Conservation (phyloP, 108 stramenopile species). For the Cyclotella cryptica region DNA sequence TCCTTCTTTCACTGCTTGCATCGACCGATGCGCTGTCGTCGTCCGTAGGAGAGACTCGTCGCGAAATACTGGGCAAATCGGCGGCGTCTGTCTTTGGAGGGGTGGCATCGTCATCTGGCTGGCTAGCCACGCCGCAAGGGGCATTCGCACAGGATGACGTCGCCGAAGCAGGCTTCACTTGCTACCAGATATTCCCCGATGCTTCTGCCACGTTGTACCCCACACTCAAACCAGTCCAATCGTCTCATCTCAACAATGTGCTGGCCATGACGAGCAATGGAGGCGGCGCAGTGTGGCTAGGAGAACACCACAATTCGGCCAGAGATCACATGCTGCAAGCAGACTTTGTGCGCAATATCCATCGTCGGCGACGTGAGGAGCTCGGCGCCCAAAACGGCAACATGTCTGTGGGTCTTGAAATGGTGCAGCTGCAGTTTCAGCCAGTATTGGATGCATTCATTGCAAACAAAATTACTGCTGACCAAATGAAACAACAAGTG, state of each 20-base stretch:
- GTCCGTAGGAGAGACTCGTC: not conserved
- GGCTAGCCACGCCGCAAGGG: not conserved
- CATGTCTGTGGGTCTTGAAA: constrained; percentile 81
- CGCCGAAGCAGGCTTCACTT: not conserved
- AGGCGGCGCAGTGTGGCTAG: constrained; percentile 64
- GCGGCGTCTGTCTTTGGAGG: not conserved
- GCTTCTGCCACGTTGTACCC: constrained; percentile 39
- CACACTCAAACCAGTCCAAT: constrained; percentile 37
- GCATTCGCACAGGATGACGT: not conserved
- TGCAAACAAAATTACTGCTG: constrained; percentile 43
- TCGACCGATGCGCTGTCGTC: not conserved
- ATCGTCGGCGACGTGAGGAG: constrained; percentile 36
- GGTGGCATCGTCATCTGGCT: not conserved
- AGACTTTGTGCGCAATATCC: constrained; percentile 49
- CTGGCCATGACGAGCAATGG: constrained; percentile 24
- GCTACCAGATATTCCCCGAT: constrained; percentile 53
- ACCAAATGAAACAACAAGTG: constrained; percentile 55
- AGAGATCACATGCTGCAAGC: constrained; percentile 70
- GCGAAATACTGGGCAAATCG: not conserved
- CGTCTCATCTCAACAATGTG: constrained; percentile 15
- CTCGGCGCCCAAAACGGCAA: constrained; percentile 7
- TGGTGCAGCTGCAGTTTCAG: constrained; percentile 76
- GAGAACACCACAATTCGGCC: constrained; percentile 79
- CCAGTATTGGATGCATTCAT: constrained; percentile 70
- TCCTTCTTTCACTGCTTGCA: not conserved